Conservation (phyloP, 2,329 filamentous ascomycete species). For the Aspergillus unguis region DNA sequence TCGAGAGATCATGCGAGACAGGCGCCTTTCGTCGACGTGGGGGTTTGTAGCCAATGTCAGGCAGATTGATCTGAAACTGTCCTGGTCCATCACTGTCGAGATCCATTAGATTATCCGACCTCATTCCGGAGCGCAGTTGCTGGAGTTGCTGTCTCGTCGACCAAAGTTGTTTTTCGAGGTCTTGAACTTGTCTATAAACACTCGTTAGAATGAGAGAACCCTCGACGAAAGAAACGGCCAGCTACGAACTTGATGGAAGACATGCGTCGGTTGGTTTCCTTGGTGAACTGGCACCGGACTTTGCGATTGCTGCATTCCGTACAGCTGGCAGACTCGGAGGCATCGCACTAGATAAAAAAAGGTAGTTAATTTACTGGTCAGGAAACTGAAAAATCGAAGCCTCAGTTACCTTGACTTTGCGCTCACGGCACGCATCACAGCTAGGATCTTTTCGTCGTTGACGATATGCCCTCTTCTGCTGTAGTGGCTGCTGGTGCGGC, state of each 20-base stretch:
- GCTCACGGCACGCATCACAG: conserved; percentile 92
- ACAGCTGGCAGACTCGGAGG: conserved; percentile 92
- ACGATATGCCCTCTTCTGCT: conserved; percentile 84
- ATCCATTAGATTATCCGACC: conserved; percentile 47
- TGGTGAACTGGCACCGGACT: conserved; percentile 97
- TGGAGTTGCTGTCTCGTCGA: conserved; percentile 76
- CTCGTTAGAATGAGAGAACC: conserved; percentile 18
- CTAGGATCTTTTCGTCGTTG: conserved; percentile 95
- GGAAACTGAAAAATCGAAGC: neutral
- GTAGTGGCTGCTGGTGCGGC: conserved; percentile 58
- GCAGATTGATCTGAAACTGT: conserved; percentile 56
- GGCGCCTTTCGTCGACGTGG: conserved; percentile 61
- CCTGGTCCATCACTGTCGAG: conserved; percentile 36
- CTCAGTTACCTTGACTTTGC: conserved; percentile 60
- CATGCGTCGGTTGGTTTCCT: conserved; percentile 97
- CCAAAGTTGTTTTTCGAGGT: conserved; percentile 87
- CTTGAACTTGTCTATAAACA: conserved; percentile 72
- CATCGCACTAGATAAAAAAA: conserved; percentile 65
- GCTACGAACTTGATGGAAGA: conserved; percentile 81
- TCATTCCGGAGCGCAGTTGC: conserved; percentile 65
- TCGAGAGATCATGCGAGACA: conserved; percentile 65
- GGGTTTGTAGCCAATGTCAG: conserved; percentile 64
- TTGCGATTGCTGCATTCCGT: conserved; percentile 96
- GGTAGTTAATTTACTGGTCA: conserved; percentile 1
- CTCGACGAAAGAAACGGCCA: neutral